Percentiles rank a stretch among this genome's conserved stretches.
These are phyloP conservation scores for Xerocomus potaroensis DNA, from an alignment of 768 basidiomycete genomes.

Conservation along the genomic window DNA sequence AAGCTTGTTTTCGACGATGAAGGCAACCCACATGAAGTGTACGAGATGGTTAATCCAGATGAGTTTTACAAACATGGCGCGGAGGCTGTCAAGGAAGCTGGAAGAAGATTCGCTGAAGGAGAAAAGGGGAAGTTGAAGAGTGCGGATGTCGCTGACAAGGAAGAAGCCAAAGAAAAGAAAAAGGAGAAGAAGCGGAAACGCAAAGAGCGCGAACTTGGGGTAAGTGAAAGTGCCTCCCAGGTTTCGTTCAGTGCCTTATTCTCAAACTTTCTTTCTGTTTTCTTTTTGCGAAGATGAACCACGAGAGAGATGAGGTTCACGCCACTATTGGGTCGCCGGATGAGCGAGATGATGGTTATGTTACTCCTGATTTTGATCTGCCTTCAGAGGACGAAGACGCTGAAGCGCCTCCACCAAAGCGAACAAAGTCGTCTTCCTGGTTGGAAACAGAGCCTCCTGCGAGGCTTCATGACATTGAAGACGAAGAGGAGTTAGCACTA, in stretches of 20 bases:
- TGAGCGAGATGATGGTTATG: conserved; percentile 64
- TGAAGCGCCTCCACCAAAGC: conserved; percentile 31
- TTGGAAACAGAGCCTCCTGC: conserved; percentile 27
- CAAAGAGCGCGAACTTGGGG: conserved; percentile 65
- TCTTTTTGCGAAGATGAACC: conserved; percentile 17
- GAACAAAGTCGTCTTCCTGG: conserved; percentile 23
- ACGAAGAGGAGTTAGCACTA: conserved; percentile 65
- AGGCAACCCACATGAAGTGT: conserved; percentile 73
- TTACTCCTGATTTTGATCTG: conserved; percentile 66
- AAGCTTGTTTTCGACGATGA: conserved; percentile 92
- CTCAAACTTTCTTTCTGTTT: not conserved
- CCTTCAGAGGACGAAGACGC: conserved; percentile 37
- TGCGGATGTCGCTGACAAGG: conserved; percentile 72
- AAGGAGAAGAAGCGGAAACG: conserved; percentile 89
- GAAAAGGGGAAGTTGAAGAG: conserved; percentile 70
- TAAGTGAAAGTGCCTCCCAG: conserved; percentile 5
- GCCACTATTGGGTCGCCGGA: conserved; percentile 34
- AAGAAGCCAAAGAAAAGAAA: conserved; percentile 82
- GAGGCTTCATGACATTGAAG: conserved; percentile 36
- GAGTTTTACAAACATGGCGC: conserved; percentile 65
- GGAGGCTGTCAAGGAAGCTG: conserved; percentile 61
- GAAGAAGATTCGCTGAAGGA: conserved; percentile 63
- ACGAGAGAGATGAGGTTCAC: conserved; percentile 24
- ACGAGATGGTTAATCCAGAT: conserved; percentile 77
- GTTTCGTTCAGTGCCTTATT: not conserved